phyloP scores from a whole-genome alignment of 208 protist species.

The Leishmania lainsoni region DNA sequence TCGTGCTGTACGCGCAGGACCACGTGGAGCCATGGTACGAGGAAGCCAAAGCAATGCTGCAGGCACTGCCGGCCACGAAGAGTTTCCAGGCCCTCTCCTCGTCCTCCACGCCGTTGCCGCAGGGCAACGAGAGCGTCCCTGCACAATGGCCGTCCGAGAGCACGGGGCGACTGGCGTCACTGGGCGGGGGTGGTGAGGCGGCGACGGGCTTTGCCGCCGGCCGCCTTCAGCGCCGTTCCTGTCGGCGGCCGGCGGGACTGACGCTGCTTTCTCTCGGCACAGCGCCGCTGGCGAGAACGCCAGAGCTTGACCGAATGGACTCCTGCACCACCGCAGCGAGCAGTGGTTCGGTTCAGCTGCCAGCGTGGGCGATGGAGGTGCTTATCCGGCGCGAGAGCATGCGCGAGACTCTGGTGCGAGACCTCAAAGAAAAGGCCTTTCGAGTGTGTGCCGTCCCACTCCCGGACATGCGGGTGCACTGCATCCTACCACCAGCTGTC shows the following conservation, averaged over 20 bases:
- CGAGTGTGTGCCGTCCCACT: slow-evolving; percentile 58
- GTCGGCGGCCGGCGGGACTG: slow-evolving; percentile 10
- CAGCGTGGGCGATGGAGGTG: slow-evolving; percentile 38
- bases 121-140: slow-evolving; percentile 15
- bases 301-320: slow-evolving; percentile 21
- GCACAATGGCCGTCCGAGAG: slow-evolving; percentile 16
- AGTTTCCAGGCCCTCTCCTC: slow-evolving; percentile 10
- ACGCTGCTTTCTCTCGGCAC: slow-evolving; percentile 12
- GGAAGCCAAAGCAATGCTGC: slow-evolving; percentile 30
- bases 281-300: slow-evolving; percentile 10
- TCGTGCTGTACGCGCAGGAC: slow-evolving; percentile 33
- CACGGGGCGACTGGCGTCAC: neutral
- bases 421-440: slow-evolving; percentile 52
- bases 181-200: neutral
- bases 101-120: slow-evolving; percentile 20
- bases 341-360: slow-evolving; percentile 20
- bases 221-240: slow-evolving; percentile 1
- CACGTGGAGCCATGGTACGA: slow-evolving; percentile 25
- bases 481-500: slow-evolving; percentile 56
- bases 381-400: slow-evolving; percentile 53
- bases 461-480: slow-evolving; percentile 74
- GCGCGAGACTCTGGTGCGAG: slow-evolving; percentile 55
- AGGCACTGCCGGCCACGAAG: slow-evolving; percentile 19
- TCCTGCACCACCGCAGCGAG: neutral
- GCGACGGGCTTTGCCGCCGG: neutral